Evolutionary conservation across 169 alveolate genomes (phyloP).

Genomic region (Plasmodium blacklocki): DNA sequence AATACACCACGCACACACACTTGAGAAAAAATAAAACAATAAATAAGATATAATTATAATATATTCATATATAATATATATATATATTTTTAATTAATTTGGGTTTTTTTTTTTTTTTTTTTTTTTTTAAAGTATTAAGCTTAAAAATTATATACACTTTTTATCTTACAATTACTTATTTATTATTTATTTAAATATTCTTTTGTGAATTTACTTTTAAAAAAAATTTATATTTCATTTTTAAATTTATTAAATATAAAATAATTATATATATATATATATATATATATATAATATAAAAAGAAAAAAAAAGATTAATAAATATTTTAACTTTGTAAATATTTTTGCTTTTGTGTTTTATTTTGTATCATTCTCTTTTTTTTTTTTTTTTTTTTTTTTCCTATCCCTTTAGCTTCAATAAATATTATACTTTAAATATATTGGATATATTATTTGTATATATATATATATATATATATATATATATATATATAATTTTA

Average conservation of each 20-base stretch:
- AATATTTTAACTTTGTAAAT: conserved; percentile 38
- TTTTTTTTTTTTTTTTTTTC: conserved; percentile 40
- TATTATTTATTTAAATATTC: conserved; percentile 13
- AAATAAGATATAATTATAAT: no score
- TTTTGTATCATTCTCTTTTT: conserved; percentile 5
- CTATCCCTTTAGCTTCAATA: neutral
- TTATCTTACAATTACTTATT: conserved; percentile 5
- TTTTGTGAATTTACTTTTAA: conserved; percentile 13
- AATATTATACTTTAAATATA: no score
- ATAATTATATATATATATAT: conserved; percentile 16
- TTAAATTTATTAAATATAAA: conserved; percentile 8
- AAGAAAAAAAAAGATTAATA: neutral
- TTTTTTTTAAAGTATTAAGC: no score
- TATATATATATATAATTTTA: conserved; percentile 17
- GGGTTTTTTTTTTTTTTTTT: no score
- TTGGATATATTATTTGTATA: no score
- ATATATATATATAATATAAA: conserved; percentile 1
- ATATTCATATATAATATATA: no score
- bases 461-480: conserved; percentile 14
- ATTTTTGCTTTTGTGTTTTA: conserved; percentile 36
- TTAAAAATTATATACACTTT: conserved; percentile 29
- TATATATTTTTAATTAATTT: no score
- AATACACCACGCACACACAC: conserved; percentile 28
- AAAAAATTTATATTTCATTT: neutral
- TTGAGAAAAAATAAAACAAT: conserved; percentile 1